Evolutionary conservation across 2,329 filamentous ascomycete genomes (phyloP).

Genomic region (Coniosporium tulheliwenetii): DNA sequence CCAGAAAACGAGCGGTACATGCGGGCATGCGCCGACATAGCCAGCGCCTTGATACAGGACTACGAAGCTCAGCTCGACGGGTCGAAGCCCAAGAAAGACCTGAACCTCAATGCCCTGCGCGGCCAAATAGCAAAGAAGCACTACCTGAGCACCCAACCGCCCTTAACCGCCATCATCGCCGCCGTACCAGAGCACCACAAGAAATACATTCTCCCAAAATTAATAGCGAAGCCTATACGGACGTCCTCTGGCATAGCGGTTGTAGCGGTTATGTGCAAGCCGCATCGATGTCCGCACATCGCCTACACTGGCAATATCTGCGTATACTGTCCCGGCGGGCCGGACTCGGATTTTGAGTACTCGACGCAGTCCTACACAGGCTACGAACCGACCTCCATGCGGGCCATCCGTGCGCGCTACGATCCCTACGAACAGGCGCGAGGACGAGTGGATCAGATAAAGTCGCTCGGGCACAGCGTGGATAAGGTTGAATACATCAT

Average conservation of each 20-base stretch:
- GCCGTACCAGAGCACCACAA: conserved; percentile 99
- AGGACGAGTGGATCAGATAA: conserved; percentile 91
- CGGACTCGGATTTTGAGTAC: conserved; percentile 97
- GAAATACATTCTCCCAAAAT: conserved; percentile 92
- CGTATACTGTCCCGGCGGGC: conserved; percentile 94
- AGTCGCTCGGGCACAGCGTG: conserved; percentile 86
- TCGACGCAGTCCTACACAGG: conserved; percentile 98
- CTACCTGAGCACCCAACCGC: conserved; percentile 71
- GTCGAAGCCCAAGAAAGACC: conserved; percentile 60
- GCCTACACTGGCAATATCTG: conserved; percentile 98
- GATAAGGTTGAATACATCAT: conserved; percentile 99
- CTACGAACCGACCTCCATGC: conserved; percentile 97
- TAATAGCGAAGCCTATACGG: conserved; percentile 92
- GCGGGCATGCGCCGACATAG: conserved; percentile 89
- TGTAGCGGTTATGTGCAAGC: conserved; percentile 99
- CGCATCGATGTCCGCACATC: conserved; percentile 92
- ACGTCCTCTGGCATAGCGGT: conserved; percentile 96
- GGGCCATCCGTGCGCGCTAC: conserved; percentile 89
- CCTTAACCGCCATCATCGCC: conserved; percentile 90
- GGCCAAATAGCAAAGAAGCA: conserved; percentile 88
- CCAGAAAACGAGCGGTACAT: conserved; percentile 92
- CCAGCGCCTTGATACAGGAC: conserved; percentile 84
- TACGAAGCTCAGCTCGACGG: conserved; percentile 68
- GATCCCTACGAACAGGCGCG: conserved; percentile 96
- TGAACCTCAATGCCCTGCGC: conserved; percentile 83